Base-by-base conservation (phyloP, 83 land plant species). In the Picea abies region DNA sequence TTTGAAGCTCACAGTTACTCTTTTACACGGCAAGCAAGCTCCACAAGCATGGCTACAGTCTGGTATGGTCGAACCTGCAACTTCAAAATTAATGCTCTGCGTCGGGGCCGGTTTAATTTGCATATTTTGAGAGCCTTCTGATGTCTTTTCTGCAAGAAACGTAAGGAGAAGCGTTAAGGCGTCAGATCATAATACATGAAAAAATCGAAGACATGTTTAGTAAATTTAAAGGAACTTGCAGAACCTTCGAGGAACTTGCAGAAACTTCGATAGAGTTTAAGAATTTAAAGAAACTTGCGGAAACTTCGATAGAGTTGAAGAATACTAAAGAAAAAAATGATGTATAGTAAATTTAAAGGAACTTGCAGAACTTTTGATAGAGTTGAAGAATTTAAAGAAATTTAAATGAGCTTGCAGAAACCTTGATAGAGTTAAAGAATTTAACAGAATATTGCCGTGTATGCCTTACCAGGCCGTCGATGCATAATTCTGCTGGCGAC, bases 11-110 rank as follows among this genome's bases (percentile, higher is more conserved):
- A 92, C 90, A 85, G 87, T 87, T 60, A 92, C 94, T 71, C 91
- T 82, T 79, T 76, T 85, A 84, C 94, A 92, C 2, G 94, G 94
- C 32, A 60, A 81, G 84, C 94, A 92, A 4, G 90, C 76, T 19
- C 94, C 94, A 26, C 94, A 92, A 0, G 94, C 94, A 52, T 92
- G 94, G 26, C 87, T 80, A 66, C 94, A 92, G 77, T 92, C 94
- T 23, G 94, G 94, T 71, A 92, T 41, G 84, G 88, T 87, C 37
- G 94, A 92, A 3, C 94, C 94, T 20, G 93, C 79, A 23, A 76
- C 79, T 22, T 52, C 60, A 25, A 39, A 76, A 52, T 76, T 76
- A 47, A 76, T 49, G 15, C 17, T 10, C 4, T 23, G 60, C 56
- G 12, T 52, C 2, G 56, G 56, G 12, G 56, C 56, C 56, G 56